Percentiles rank a stretch among this genome's conserved stretches.
These are phyloP conservation scores for Debaryomyces castellii DNA, from an alignment of 805 yeast genomes.

Conservation along the genomic window DNA sequence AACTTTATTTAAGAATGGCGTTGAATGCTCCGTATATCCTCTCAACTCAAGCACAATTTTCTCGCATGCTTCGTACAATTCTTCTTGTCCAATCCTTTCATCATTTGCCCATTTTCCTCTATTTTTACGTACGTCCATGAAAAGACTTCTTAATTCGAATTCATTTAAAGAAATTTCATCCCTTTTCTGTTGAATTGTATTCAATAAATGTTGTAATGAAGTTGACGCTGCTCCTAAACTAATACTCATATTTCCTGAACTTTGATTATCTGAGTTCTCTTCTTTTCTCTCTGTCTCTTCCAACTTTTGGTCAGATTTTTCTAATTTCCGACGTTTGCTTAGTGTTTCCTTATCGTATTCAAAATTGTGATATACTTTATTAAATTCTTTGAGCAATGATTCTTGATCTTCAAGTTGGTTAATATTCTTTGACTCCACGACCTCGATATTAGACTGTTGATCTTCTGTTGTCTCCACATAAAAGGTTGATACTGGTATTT, in stretches of 20 bases:
- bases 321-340: slow-evolving; percentile 71
- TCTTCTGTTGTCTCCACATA: slow-evolving; percentile 7
- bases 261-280: slow-evolving; percentile 11
- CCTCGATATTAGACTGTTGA: slow-evolving; percentile 7
- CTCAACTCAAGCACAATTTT: slow-evolving; percentile 88
- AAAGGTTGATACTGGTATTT: slow-evolving; percentile 32
- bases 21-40: slow-evolving; percentile 92
- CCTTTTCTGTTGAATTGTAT: slow-evolving; percentile 75
- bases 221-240: slow-evolving; percentile 39
- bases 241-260: slow-evolving; percentile 24
- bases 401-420: slow-evolving; percentile 39
- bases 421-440: slow-evolving; percentile 4
- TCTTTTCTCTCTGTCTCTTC: slow-evolving; percentile 25
- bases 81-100: slow-evolving; percentile 95
- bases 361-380: slow-evolving; percentile 71
- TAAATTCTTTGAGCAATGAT: slow-evolving; percentile 57
- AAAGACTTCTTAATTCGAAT: slow-evolving; percentile 75
- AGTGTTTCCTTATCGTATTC: slow-evolving; percentile 77
- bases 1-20: slow-evolving; percentile 94
- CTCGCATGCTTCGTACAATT: slow-evolving; percentile 95
- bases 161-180: slow-evolving; percentile 76
- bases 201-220: slow-evolving; percentile 71
- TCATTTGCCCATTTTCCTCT: slow-evolving; percentile 98
- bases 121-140: slow-evolving; percentile 90
- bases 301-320: slow-evolving; percentile 74